phyloP scores from a whole-genome alignment of 2,329 filamentous ascomycete genomes.

The Aspergillus hiratsukae region DNA sequence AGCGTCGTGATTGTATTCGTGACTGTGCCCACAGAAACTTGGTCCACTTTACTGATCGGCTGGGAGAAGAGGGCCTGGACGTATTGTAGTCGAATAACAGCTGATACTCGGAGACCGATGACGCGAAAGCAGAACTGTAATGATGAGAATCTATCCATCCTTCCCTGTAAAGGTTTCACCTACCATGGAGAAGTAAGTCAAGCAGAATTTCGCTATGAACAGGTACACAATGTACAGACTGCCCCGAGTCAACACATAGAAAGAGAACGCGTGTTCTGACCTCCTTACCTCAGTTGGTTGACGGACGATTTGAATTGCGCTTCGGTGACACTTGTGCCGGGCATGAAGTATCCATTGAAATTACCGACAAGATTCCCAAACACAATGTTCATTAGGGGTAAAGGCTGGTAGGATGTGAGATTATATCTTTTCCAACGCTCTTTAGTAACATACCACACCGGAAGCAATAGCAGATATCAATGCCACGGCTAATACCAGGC shows the following conservation, averaged over 20 bases:
- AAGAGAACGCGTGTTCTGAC: too few relatives aligned
- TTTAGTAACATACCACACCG: conserved; percentile 21
- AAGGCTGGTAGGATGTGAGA: conserved; percentile 7
- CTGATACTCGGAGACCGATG: conserved; percentile 48
- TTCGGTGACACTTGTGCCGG: conserved; percentile 37
- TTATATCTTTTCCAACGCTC: not conserved
- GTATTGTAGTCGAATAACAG: conserved; percentile 48
- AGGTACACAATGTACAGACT: conserved; percentile 57
- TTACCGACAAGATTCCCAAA: conserved; percentile 53
- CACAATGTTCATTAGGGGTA: conserved; percentile 56
- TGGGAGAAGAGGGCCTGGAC: conserved; percentile 47
- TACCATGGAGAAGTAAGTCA: conserved; percentile 51
- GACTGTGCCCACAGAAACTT: conserved; percentile 48
- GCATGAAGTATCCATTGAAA: conserved; percentile 54
- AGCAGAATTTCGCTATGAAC: conserved; percentile 51
- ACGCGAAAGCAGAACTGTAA: conserved; percentile 42
- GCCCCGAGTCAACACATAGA: not conserved
- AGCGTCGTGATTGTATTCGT: conserved; percentile 50
- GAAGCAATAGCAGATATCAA: conserved; percentile 20
- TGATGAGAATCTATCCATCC: not conserved
- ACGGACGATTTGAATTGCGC: conserved; percentile 49
- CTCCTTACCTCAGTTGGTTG: conserved; percentile 31
- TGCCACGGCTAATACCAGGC: not conserved
- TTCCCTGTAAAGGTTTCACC: not conserved
- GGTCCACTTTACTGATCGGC: conserved; percentile 47